phyloP scores from a whole-genome alignment of 345 rosid genomes.

The Linum tenue region DNA sequence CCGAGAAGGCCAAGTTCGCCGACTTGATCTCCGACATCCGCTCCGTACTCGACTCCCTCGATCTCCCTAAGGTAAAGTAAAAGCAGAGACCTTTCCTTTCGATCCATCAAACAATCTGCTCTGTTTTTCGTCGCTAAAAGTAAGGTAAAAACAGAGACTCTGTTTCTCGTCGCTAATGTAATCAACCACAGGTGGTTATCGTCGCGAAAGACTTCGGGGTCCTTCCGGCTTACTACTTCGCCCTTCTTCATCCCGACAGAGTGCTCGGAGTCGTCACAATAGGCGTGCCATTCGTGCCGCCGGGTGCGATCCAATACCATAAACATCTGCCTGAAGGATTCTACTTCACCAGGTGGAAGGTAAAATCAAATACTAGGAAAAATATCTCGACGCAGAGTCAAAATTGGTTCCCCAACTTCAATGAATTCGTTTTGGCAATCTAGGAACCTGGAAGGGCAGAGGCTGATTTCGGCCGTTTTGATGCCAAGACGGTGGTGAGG shows the following conservation, averaged over 20 bases:
- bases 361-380: conserved; percentile 5
- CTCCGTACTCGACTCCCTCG: conserved; percentile 33
- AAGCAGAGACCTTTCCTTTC: too few relatives aligned
- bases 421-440: not conserved
- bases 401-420: not conserved
- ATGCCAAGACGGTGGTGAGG: conserved; percentile 45
- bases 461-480: conserved; percentile 50
- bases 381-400: not conserved
- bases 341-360: conserved; percentile 43
- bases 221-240: conserved; percentile 30
- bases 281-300: conserved; percentile 37
- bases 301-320: conserved; percentile 8
- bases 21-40: conserved; percentile 31
- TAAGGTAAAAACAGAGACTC: not conserved
- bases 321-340: conserved; percentile 48
- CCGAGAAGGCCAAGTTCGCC: conserved; percentile 25
- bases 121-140: not conserved
- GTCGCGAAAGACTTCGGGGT: conserved; percentile 48
- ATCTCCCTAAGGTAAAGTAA: conserved; percentile 26
- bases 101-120: not conserved
- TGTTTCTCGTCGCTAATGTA: not conserved
- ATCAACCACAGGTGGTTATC: conserved; percentile 35
- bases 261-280: conserved; percentile 37
- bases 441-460: conserved; percentile 54
- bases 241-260: conserved; percentile 38